Conservation (phyloP, 164 flowering plant genomes). For the Brasenia schreberi region DNA sequence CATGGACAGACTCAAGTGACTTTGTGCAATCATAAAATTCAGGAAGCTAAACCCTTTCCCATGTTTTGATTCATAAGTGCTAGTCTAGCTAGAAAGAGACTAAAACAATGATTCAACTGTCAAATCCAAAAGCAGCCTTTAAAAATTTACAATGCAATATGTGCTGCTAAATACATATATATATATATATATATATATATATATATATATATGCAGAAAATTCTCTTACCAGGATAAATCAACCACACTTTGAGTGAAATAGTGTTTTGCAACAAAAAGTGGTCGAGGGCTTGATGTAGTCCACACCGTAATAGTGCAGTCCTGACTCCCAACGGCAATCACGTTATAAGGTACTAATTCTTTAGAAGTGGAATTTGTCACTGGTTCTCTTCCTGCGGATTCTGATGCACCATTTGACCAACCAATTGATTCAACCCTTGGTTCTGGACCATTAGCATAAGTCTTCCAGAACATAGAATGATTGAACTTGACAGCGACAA, state of each 20-base stretch:
- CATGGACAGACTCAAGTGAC: too few species aligned
- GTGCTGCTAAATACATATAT: background rate
- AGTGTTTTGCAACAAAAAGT: conserved; percentile 96
- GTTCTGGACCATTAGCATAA: conserved; percentile 39
- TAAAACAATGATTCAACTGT: background rate
- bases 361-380: conserved; percentile 14
- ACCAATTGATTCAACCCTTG: conserved; percentile 47
- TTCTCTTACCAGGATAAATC: conserved; percentile 77
- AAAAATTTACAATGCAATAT: background rate
- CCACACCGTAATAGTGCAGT: conserved; percentile 98
- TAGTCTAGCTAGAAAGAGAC: too few species aligned
- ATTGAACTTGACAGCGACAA: conserved; percentile 89
- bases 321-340: conserved; percentile 98
- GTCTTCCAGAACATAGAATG: conserved; percentile 89
- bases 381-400: conserved; percentile 16
- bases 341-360: conserved; percentile 84
- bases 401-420: conserved; percentile 82
- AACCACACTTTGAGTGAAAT: conserved; percentile 92
- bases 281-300: conserved; percentile 99
- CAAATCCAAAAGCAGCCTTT: background rate
- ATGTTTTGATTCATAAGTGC: too few species aligned
- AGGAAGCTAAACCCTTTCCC: too few species aligned
- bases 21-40: too few species aligned
- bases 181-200: too few species aligned
- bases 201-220: too few species aligned